A percentile compares a stretch with the other conserved stretches of the same genome.
phyloP scores from a whole-genome alignment of 305 asterid species.

The Rubia balearica region DNA sequence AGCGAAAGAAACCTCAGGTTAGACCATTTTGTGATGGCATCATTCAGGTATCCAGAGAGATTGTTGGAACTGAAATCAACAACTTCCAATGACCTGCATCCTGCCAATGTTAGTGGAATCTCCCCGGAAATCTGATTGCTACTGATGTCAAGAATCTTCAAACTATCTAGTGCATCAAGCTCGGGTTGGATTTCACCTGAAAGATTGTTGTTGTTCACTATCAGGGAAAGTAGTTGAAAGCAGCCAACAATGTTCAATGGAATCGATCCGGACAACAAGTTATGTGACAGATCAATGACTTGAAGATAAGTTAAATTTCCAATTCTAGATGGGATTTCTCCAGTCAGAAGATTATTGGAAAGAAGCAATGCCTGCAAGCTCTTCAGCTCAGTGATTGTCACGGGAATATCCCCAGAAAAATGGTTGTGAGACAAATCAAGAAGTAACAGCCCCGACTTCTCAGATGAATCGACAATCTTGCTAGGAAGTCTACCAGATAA shows the following conservation, averaged over 20 bases:
- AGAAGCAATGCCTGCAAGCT: slow-evolving; percentile 78
- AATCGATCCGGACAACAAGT: slow-evolving; percentile 49
- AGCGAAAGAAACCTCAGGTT: slow-evolving; percentile 56
- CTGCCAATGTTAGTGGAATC: slow-evolving; percentile 73
- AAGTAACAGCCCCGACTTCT: slow-evolving; percentile 55
- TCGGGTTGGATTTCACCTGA: slow-evolving; percentile 76
- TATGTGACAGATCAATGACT: slow-evolving; percentile 63
- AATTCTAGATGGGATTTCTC: slow-evolving; percentile 62
- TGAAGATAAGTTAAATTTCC: slow-evolving; percentile 71
- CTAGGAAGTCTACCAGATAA: slow-evolving; percentile 61
- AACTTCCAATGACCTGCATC: slow-evolving; percentile 71
- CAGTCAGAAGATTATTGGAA: slow-evolving; percentile 51
- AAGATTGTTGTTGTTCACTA: slow-evolving; percentile 57
- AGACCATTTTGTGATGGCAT: slow-evolving; percentile 68
- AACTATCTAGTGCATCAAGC: slow-evolving; percentile 77
- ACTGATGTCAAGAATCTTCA: slow-evolving; percentile 54
- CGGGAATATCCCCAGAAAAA: slow-evolving; percentile 61
- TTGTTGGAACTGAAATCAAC: slow-evolving; percentile 66
- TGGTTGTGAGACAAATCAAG: slow-evolving; percentile 71
- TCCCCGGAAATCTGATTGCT: slow-evolving; percentile 63
- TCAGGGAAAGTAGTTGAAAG: slow-evolving; percentile 62
- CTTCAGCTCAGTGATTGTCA: slow-evolving; percentile 56
- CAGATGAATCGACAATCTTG: slow-evolving; percentile 43
- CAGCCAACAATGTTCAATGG: slow-evolving; percentile 69
- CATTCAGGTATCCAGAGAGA: slow-evolving; percentile 56